These are phyloP conservation scores for Chamaecrista fasciculata DNA, from an alignment of 306 rosid genomes.

Conservation along the genomic window DNA sequence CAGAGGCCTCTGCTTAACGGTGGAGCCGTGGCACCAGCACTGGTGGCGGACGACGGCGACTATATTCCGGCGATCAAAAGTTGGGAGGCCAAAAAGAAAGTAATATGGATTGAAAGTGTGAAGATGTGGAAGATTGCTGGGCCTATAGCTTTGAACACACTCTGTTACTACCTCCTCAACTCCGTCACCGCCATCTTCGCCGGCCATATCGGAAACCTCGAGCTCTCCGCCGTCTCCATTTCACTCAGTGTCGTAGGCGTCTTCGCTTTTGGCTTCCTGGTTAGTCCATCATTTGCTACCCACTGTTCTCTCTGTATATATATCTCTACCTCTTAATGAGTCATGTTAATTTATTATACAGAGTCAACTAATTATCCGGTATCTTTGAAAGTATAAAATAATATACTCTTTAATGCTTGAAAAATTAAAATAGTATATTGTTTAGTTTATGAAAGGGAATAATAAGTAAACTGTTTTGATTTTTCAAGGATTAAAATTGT, in stretches of 20 bases:
- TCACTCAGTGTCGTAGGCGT: constrained; percentile 41
- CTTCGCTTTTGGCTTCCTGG: constrained; percentile 63
- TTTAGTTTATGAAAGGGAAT: too few species aligned
- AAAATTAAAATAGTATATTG: too few species aligned
- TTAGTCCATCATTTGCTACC: too few species aligned
- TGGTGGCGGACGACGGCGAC: constrained; percentile 17
- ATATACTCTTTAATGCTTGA: too few species aligned
- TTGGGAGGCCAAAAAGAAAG: background rate
- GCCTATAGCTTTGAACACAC: constrained; percentile 34
- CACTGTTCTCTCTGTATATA: too few species aligned
- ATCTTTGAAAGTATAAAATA: too few species aligned
- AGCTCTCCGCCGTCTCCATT: constrained; percentile 56
- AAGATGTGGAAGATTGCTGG: constrained; percentile 47
- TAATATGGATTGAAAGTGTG: constrained; percentile 29
- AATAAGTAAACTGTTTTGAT: too few species aligned
- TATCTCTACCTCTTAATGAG: too few species aligned
- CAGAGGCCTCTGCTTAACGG: background rate
- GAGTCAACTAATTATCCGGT: too few species aligned
- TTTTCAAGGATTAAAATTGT: too few species aligned
- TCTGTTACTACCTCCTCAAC: constrained; percentile 39
- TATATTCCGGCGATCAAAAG: constrained; percentile 30
- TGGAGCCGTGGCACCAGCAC: too few species aligned
- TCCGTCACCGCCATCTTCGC: constrained; percentile 47
- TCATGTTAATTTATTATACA: too few species aligned
- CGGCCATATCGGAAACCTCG: constrained; percentile 53